phyloP scores from a whole-genome alignment of 495 filamentous ascomycete genomes.

The Aspergillus mulundensis region DNA sequence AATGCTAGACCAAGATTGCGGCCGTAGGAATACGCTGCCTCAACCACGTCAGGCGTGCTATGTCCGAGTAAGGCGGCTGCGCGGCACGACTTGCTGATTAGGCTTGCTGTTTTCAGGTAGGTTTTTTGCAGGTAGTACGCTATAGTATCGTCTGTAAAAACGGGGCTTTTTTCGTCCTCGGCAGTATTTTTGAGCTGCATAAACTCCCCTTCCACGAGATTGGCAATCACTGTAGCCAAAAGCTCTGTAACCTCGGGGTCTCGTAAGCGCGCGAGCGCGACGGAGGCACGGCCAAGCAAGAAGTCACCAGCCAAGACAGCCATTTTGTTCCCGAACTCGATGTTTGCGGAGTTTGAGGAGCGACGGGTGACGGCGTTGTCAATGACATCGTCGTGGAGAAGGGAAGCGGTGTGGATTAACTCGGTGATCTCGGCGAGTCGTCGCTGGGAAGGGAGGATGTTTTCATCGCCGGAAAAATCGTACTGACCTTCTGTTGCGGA shows the following conservation, averaged over 20 bases:
- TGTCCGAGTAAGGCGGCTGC: constrained; percentile 83
- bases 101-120: constrained; percentile 90
- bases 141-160: constrained; percentile 81
- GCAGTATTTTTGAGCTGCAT: constrained; percentile 98
- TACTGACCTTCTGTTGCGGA: constrained; percentile 44
- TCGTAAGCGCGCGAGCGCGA: constrained; percentile 83
- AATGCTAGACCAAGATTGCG: constrained; percentile 92
- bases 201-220: constrained; percentile 96
- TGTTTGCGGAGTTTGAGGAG: constrained; percentile 80
- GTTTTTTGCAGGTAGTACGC: constrained; percentile 98
- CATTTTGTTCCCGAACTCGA: constrained; percentile 98
- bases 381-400: constrained; percentile 97
- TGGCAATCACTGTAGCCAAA: constrained; percentile 92
- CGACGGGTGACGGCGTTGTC: constrained; percentile 83
- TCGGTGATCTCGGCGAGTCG: constrained; percentile 95
- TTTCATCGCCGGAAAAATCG: constrained; percentile 51
- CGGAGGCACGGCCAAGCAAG: constrained; percentile 85
- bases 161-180: constrained; percentile 73
- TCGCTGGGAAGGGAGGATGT: constrained; percentile 88
- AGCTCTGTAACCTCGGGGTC: constrained; percentile 94
- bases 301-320: constrained; percentile 96
- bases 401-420: constrained; percentile 91
- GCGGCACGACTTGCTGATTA: constrained; percentile 94
- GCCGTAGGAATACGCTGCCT: constrained; percentile 87
- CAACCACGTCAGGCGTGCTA: constrained; percentile 70